phyloP scores from a whole-genome alignment of 805 yeast species.

The Diddensiella caesifluorescens region DNA sequence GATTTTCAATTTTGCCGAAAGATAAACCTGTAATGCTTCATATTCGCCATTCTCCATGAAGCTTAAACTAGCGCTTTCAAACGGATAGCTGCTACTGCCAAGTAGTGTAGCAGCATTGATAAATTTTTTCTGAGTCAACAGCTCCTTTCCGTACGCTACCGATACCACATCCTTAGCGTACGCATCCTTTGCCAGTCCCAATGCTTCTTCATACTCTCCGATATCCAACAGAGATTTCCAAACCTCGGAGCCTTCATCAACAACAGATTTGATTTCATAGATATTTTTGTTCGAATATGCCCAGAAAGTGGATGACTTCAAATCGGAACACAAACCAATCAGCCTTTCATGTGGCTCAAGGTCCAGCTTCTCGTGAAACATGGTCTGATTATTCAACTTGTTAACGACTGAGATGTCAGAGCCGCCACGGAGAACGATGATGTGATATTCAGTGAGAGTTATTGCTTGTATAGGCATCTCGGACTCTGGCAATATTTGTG shows the following conservation, averaged over 20 bases:
- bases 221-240: slow-evolving; percentile 61
- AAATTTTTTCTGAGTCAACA: slow-evolving; percentile 32
- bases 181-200: slow-evolving; percentile 36
- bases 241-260: slow-evolving; percentile 64
- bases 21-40: slow-evolving; percentile 44
- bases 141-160: slow-evolving; percentile 49
- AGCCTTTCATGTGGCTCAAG: slow-evolving; percentile 33
- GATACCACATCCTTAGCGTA: slow-evolving; percentile 43
- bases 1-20: slow-evolving; percentile 38
- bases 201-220: slow-evolving; percentile 60
- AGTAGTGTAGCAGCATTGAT: slow-evolving; percentile 45
- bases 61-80: slow-evolving; percentile 62
- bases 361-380: slow-evolving; percentile 40
- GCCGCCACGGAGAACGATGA: slow-evolving; percentile 42
- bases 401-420: slow-evolving; percentile 43
- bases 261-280: slow-evolving; percentile 60
- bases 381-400: slow-evolving; percentile 46
- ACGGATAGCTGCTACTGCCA: slow-evolving; percentile 59
- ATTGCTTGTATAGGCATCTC: slow-evolving; percentile 33
- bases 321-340: slow-evolving; percentile 48
- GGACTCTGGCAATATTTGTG: slow-evolving; percentile 34
- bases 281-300: slow-evolving; percentile 53
- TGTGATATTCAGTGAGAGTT: slow-evolving; percentile 49
- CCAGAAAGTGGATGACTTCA: slow-evolving; percentile 63
- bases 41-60: slow-evolving; percentile 42